phyloP scores from a whole-genome alignment of 352 stramenopile genomes.

The Phytophthora litchii region DNA sequence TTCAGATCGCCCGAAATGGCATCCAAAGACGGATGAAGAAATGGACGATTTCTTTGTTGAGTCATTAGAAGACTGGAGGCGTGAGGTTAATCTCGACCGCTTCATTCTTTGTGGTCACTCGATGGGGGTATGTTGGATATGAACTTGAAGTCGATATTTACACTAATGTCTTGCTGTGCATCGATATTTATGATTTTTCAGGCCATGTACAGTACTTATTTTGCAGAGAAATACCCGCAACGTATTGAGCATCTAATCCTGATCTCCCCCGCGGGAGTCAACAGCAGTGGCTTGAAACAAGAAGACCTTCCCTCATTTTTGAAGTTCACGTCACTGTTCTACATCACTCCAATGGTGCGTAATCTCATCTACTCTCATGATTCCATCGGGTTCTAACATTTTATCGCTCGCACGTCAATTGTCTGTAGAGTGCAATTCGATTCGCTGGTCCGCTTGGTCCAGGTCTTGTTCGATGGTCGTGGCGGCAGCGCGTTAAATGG shows the following conservation, averaged over 20 bases:
- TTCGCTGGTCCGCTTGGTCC: slow-evolving; percentile 68
- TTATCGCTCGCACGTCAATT: background rate
- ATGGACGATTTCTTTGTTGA: slow-evolving; percentile 85
- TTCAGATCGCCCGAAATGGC: slow-evolving; percentile 65
- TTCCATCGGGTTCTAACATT: background rate
- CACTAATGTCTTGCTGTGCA: slow-evolving; percentile 4
- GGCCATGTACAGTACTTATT: slow-evolving; percentile 84
- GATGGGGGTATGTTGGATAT: slow-evolving; percentile 69
- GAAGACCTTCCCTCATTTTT: slow-evolving; percentile 53
- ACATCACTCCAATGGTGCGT: slow-evolving; percentile 78
- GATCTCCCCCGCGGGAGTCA: slow-evolving; percentile 75
- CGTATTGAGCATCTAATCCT: slow-evolving; percentile 79
- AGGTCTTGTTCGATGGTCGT: slow-evolving; percentile 58
- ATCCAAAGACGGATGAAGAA: slow-evolving; percentile 68
- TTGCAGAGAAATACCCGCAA: slow-evolving; percentile 70
- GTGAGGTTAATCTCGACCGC: slow-evolving; percentile 63
- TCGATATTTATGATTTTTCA: slow-evolving; percentile 14
- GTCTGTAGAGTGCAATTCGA: slow-evolving; percentile 56
- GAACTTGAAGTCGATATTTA: background rate
- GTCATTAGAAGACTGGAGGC: slow-evolving; percentile 76
- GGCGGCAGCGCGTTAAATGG: slow-evolving; percentile 64
- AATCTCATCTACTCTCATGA: background rate
- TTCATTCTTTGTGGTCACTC: slow-evolving; percentile 82
- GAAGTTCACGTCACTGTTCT: slow-evolving; percentile 40
- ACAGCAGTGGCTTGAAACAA: slow-evolving; percentile 39